Conservation (phyloP, 768 basidiomycete genomes). For the Mycena olivaceomarginata region DNA sequence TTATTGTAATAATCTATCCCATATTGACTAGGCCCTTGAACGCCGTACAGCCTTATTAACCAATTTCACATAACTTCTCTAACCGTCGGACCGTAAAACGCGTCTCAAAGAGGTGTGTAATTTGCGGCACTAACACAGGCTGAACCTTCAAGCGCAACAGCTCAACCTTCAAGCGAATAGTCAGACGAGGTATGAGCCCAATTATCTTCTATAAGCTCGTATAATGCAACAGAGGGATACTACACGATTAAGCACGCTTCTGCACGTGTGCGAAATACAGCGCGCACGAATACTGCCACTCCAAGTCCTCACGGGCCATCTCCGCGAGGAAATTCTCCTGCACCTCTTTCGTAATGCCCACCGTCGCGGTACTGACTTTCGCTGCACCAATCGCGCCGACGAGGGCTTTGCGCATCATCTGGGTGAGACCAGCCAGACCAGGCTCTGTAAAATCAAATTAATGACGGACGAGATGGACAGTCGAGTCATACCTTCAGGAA, state of each 20-base stretch:
- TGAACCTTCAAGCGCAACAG: no score
- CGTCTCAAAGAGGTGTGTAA: no score
- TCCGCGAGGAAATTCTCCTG: slow-evolving; percentile 25
- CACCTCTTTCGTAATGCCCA: slow-evolving; percentile 34
- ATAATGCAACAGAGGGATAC: no score
- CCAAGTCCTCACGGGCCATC: slow-evolving; percentile 26
- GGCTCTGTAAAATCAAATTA: slow-evolving; percentile 17
- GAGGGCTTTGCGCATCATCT: slow-evolving; percentile 32
- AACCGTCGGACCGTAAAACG: no score
- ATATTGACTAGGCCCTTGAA: no score
- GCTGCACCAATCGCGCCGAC: slow-evolving; percentile 29
- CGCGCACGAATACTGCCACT: slow-evolving; percentile 33
- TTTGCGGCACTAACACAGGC: no score
- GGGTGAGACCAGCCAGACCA: slow-evolving; percentile 20
- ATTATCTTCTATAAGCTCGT: no score
- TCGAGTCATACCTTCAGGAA: slow-evolving; percentile 15
- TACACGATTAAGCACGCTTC: slow-evolving; percentile 2
- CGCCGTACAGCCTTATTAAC: no score
- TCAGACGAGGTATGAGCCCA: no score
- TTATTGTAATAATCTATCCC: no score
- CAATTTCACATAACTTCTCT: no score
- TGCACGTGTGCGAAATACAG: slow-evolving; percentile 23
- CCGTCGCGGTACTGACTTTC: slow-evolving; percentile 18
- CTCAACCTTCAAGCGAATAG: no score
- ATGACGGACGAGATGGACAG: neutral